phyloP scores from a whole-genome alignment of 2,329 filamentous ascomycete genomes.

The Trichoderma breve region DNA sequence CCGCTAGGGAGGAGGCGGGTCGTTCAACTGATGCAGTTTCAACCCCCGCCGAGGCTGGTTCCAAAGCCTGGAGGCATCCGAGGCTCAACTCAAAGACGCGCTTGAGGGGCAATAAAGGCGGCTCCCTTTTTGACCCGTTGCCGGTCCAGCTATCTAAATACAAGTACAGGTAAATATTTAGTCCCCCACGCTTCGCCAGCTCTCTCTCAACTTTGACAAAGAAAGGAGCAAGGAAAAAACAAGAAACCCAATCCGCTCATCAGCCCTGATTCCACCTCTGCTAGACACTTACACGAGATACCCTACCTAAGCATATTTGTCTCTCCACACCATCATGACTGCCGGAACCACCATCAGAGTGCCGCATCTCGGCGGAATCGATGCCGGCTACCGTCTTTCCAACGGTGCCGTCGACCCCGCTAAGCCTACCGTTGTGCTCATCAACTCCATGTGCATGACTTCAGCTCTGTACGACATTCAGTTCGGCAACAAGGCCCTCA shows the following conservation, averaged over 20 bases:
- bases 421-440: constrained; percentile 51
- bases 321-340: constrained; percentile 30
- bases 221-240: not conserved
- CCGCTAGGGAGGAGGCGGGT: constrained; percentile 1
- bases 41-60: constrained; percentile 6
- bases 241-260: not conserved
- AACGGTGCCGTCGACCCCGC: constrained; percentile 44
- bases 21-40: not conserved
- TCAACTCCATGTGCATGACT: constrained; percentile 53
- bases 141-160: not conserved
- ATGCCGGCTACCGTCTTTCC: constrained; percentile 45
- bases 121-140: not conserved
- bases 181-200: not conserved
- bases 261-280: not conserved
- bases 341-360: constrained; percentile 44
- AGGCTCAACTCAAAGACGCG: constrained; percentile 15
- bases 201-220: not conserved
- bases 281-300: not conserved
- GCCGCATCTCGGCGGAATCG: constrained; percentile 48
- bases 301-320: not conserved
- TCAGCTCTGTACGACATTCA: constrained; percentile 46
- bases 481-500: constrained; percentile 41
- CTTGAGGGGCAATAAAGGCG: not conserved
- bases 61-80: not conserved
- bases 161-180: constrained; percentile 12